Conservation (phyloP, 2,329 filamentous ascomycete species). For the Chaetomium olivaceum region DNA sequence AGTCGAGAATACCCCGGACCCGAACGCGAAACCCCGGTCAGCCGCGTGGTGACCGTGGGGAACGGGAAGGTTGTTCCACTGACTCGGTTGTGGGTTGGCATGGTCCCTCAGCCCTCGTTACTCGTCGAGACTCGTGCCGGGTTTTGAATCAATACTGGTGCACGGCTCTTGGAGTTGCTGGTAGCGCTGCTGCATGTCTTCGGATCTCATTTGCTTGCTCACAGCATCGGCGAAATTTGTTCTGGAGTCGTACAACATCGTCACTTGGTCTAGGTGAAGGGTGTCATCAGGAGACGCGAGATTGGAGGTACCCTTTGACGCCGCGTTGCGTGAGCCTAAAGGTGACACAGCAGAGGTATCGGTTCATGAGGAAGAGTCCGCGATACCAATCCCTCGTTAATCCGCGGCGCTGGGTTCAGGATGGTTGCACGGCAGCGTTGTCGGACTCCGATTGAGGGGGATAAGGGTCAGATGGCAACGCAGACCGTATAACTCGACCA, state of each 20-base stretch:
- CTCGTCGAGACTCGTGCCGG: constrained; percentile 5
- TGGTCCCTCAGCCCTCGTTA: neutral
- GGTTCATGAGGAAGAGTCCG: constrained; percentile 10
- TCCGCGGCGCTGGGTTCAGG: constrained; percentile 18
- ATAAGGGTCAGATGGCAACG: constrained; percentile 7
- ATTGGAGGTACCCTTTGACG: neutral
- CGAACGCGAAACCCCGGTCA: neutral
- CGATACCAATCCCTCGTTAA: constrained; percentile 3
- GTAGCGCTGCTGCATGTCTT: neutral
- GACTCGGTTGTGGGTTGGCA: neutral
- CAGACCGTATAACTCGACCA: neutral
- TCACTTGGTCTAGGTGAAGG: constrained; percentile 4
- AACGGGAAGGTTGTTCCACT: neutral
- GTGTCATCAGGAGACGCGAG: constrained; percentile 9
- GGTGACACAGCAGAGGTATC: neutral
- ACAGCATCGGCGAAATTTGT: constrained; percentile 9
- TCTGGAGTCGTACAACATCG: constrained; percentile 1
- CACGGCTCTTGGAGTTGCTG: neutral
- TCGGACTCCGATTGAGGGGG: constrained; percentile 3
- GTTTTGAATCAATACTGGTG: neutral
- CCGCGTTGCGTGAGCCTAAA: neutral
- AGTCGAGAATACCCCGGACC: constrained; percentile 1
- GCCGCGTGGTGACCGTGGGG: neutral
- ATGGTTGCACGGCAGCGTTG: constrained; percentile 6
- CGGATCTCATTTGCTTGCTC: neutral